These are phyloP conservation scores for Termitomyces sp. DNA, from an alignment of 1,284 basidiomycete genomes.

Conservation along the genomic window DNA sequence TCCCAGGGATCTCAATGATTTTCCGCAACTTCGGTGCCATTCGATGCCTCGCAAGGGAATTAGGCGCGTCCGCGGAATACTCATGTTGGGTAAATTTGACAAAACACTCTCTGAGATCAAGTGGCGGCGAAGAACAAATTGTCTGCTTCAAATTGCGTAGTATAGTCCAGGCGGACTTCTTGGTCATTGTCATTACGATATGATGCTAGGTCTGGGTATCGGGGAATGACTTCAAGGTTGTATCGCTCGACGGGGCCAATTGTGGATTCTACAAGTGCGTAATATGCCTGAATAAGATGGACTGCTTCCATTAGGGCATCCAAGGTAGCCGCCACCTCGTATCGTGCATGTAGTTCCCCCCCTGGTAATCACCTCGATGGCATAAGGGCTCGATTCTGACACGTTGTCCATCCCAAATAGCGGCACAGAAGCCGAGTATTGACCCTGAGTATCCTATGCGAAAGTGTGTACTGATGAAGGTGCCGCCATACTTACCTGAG, in stretches of 20 bases:
- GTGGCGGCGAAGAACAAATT: not conserved
- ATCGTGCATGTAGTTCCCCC: not conserved
- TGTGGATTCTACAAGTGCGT: too few species aligned
- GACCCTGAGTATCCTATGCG: not conserved
- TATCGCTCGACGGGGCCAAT: too few species aligned
- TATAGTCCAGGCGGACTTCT: not conserved
- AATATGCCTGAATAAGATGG: not conserved
- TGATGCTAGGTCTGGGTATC: not conserved
- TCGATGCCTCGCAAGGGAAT: not conserved
- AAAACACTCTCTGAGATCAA: not conserved
- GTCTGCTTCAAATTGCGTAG: not conserved
- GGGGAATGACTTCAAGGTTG: too few species aligned
- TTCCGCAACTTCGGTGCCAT: not conserved
- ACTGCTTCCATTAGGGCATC: not conserved
- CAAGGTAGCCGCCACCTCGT: not conserved
- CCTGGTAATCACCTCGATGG: not conserved
- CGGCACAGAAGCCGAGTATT: not conserved
- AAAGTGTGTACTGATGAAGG: not conserved
- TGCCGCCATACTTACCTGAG: not conserved
- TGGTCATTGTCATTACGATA: not conserved
- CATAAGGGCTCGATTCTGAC: too few species aligned
- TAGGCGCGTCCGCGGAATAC: not conserved
- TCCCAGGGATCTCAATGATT: too few species aligned
- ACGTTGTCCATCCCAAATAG: not conserved
- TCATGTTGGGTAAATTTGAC: not conserved